Evolutionary conservation across 768 basidiomycete genomes (phyloP), one percentile per base, ranked within the genome.

Genomic region (Pleurotus sapidus): DNA sequence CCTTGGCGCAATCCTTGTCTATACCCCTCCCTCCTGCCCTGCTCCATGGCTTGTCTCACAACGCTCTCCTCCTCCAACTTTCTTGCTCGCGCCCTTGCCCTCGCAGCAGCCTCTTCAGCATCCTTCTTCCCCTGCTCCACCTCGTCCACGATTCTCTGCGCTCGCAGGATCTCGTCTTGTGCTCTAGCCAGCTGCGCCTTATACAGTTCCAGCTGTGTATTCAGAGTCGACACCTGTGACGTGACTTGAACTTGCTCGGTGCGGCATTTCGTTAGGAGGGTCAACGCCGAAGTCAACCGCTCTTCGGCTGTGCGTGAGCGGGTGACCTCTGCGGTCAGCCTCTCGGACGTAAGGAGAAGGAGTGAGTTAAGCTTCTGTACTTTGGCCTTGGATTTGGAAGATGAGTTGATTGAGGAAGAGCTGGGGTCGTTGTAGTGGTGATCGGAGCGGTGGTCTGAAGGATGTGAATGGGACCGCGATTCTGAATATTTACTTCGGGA

Each of bases 71-170:
- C 79, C 51, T 81, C 77, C 23, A 87, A 61, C 68, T 77, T 82
- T 49, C 89, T 77, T 27, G 82, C 73, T 58, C 72, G 77, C 18
- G 75, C 76, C 57, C 86, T 77, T 24, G 83, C 74, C 53, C 79
- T 77, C 1, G 85, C 77, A 5, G 84, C 86, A 9, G 81, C 80
- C 60, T 83, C 80, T 68, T 90, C 88, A 34, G 88, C 87, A 7
- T 82, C 75, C 56, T 78, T 71, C 34, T 85, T 73, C 64, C 20
- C 38, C 38, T 40, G 23, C 51, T 53, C 51, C n/a, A 53, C 51
- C 17, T 40, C 51, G 18, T 53, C 51, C 3, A 53, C 51, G 2
- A 53, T 39, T 20, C 37, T 20, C 23, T 53, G 51, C n/a, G 51
- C 51, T 12, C 38, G 38, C 37, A 53, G 23, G 6, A 53, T 53